Percentiles rank a stretch among this genome's conserved stretches.
Conservation (phyloP, 108 stramenopile species). For the Pseudonitzschia pungens region DNA sequence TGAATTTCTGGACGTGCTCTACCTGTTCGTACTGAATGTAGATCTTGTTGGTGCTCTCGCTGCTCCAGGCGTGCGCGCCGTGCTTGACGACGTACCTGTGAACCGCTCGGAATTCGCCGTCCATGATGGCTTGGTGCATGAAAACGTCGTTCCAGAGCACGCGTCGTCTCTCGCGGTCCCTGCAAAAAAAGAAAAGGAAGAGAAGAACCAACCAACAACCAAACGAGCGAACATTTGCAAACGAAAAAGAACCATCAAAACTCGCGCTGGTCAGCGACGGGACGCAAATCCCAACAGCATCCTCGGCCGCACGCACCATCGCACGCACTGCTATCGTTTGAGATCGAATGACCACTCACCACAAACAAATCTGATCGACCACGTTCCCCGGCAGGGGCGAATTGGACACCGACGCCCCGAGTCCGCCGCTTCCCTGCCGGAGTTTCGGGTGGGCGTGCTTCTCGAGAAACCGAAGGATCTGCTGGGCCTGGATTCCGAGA, state of each 20-base stretch:
- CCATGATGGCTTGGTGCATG: constrained; percentile 59
- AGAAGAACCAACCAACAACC: neutral
- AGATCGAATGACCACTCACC: too few relatives aligned
- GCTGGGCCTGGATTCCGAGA: constrained; percentile 75
- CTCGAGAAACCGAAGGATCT: constrained; percentile 86
- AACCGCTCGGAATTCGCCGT: constrained; percentile 73
- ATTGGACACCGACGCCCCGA: constrained; percentile 25
- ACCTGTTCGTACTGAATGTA: constrained; percentile 58
- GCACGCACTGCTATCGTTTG: too few relatives aligned
- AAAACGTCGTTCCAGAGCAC: constrained; percentile 77
- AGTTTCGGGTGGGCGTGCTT: constrained; percentile 86
- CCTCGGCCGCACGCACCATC: too few relatives aligned
- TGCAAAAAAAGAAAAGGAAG: neutral
- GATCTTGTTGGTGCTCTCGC: constrained; percentile 52
- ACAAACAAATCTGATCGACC: constrained; percentile 85
- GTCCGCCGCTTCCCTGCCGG: constrained; percentile 26
- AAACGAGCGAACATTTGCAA: too few relatives aligned
- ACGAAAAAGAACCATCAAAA: too few relatives aligned
- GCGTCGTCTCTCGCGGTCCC: constrained; percentile 68
- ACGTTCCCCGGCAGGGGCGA: constrained; percentile 80
- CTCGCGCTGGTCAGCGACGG: too few relatives aligned
- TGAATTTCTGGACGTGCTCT: constrained; percentile 61
- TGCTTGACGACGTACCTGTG: constrained; percentile 48
- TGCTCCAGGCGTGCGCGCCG: constrained; percentile 66
- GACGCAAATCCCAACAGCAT: too few relatives aligned